A percentile compares a stretch with the other conserved stretches of the same genome.
phyloP scores from a whole-genome alignment of 306 rosid species.

The Argentina anserina region DNA sequence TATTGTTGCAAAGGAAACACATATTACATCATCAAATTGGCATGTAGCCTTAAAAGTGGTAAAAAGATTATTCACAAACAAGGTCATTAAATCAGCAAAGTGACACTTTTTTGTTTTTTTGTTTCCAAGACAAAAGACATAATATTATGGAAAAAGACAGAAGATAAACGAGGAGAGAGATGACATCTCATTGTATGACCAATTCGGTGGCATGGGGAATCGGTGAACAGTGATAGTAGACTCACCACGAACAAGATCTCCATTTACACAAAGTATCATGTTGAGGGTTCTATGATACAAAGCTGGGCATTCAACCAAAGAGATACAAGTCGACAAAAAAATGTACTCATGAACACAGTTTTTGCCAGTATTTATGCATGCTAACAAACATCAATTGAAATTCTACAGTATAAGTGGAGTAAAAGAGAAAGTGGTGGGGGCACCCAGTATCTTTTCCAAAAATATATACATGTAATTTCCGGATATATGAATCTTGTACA shows the following conservation, averaged over 20 bases:
- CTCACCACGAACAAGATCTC: not conserved
- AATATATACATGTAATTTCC: not conserved
- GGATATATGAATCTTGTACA: slow-evolving; percentile 6
- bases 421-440: not conserved
- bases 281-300: not conserved
- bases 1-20: not conserved
- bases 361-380: not conserved
- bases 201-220: not conserved
- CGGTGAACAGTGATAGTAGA: not conserved
- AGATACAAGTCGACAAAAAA: not conserved
- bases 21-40: not conserved
- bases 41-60: not conserved
- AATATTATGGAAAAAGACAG: not conserved
- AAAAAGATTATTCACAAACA: not conserved
- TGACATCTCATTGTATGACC: not conserved
- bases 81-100: not conserved
- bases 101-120: not conserved
- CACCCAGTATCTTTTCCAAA: not conserved
- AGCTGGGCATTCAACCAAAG: not conserved
- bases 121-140: not conserved
- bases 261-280: not conserved
- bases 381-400: not conserved
- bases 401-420: not conserved
- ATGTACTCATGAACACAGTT: not conserved
- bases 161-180: not conserved